These are phyloP conservation scores for Calonectria pseudoreteaudii DNA, from an alignment of 2,329 filamentous ascomycete species.

Conservation along the genomic window DNA sequence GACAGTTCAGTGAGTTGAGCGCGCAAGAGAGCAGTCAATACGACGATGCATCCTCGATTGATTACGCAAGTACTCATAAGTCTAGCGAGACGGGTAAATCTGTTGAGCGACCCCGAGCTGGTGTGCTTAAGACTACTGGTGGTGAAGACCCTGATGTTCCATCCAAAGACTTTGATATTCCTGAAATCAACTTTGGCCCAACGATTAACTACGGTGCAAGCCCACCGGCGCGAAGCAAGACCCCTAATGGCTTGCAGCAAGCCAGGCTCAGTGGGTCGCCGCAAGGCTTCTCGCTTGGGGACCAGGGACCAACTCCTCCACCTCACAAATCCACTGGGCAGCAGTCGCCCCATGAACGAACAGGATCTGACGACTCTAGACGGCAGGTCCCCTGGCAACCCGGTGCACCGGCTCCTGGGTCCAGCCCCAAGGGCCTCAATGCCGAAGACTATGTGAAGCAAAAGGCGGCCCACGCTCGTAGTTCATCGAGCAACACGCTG, in stretches of 20 bases:
- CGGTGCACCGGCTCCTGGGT: conserved; percentile 64
- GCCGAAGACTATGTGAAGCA: conserved; percentile 89
- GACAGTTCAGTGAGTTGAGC: conserved; percentile 43
- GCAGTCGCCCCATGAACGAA: conserved; percentile 53
- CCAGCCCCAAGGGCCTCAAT: conserved; percentile 68
- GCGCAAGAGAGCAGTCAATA: conserved; percentile 59
- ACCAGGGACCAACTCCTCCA: conserved; percentile 39
- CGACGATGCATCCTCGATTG: conserved; percentile 68
- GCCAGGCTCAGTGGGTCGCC: conserved; percentile 32
- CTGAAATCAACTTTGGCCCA: conserved; percentile 86
- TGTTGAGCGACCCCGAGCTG: conserved; percentile 78
- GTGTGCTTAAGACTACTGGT: conserved; percentile 84
- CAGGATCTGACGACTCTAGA: conserved; percentile 65
- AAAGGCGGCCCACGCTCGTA: conserved; percentile 74
- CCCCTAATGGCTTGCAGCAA: conserved; percentile 32
- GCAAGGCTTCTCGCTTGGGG: conserved; percentile 49
- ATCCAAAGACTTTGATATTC: conserved; percentile 66
- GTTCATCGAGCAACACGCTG: conserved; percentile 63
- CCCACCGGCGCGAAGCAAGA: conserved; percentile 46
- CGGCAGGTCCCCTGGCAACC: conserved; percentile 86
- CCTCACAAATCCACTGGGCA: conserved; percentile 26
- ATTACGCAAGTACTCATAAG: conserved; percentile 41
- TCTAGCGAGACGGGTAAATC: conserved; percentile 47
- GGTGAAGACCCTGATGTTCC: conserved; percentile 50
- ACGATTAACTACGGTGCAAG: conserved; percentile 74